phyloP scores from a whole-genome alignment of 2,329 filamentous ascomycete species.

The Amesomyces nigricolor region DNA sequence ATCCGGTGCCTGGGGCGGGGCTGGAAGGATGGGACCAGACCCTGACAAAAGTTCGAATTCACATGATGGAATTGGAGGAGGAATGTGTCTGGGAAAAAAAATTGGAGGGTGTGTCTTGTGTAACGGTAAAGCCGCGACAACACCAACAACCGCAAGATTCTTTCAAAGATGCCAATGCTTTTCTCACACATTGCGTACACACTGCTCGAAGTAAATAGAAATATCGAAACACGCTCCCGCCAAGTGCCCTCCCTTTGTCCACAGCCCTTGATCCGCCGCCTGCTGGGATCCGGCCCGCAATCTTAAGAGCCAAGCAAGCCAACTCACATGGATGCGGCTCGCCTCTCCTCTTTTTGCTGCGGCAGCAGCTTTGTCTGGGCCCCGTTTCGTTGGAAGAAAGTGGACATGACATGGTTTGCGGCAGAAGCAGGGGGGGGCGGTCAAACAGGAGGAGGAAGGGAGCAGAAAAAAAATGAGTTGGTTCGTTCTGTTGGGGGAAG shows the following conservation, averaged over 20 bases:
- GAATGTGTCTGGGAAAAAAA: no score
- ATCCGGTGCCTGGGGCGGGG: neutral
- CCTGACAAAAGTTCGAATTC: neutral
- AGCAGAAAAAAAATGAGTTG: neutral
- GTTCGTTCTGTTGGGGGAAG: neutral
- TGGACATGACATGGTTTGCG: constrained; percentile 6
- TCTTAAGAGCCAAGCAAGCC: constrained; percentile 9
- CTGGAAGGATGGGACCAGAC: neutral
- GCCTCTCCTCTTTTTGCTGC: neutral
- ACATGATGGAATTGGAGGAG: neutral
- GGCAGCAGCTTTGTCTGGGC: neutral
- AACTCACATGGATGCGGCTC: constrained; percentile 15
- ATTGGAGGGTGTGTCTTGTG: no score
- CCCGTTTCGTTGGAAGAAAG: neutral
- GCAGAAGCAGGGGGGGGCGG: neutral
- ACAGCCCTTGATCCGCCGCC: neutral
- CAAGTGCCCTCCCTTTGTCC: no score
- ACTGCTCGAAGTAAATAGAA: no score
- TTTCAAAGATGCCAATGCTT: no score
- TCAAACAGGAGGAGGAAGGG: constrained; percentile 1
- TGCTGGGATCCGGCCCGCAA: constrained; percentile 10
- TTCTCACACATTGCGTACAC: no score
- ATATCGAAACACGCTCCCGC: no score
- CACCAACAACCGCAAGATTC: no score
- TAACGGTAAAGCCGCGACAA: no score